Evolutionary conservation across 257 asterid genomes (phyloP), one percentile per base, ranked within the genome.

Genomic region (Handroanthus guayacan): DNA sequence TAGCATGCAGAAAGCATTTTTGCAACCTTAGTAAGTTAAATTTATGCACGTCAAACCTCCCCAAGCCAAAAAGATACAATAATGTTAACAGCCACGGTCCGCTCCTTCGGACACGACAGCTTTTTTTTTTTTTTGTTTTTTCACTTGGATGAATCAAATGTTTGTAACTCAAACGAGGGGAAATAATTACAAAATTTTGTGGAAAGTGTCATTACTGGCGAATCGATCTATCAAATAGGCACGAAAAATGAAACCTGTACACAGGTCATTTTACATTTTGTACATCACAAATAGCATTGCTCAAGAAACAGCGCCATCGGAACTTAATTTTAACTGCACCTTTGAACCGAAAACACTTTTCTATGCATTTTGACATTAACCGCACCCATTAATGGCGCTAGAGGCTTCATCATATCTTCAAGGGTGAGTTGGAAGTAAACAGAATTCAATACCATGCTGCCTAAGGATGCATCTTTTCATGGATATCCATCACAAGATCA

Each of bases 401-500:
- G 71, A 34, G 74, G 70, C 56, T 39, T 45, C n/a, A 61, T 72
- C 31, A 25, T 52, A 66, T 69, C 52, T 54, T 67, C 38, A 67
- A 5, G 44, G 25, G 66, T 62, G 60, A 77, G 65, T 63, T 43
- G 36, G 20, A 71, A 69, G 37, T 18, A 69, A 76, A 55, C 3
- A 51, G 68, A 57, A 25, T 38, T 62, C 50, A 73, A 56, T 77
- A 57, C 79, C 84, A 83, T 65, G 76, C 84, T 70, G 86, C 72
- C 82, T 87, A 79, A 63, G 75, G 56, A 3, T 41, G 89, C 74
- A 82, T 71, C 82, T 86, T 87, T 75, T 89, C 86, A 71, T 88
- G 98, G 76, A 90, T 87, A 81, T 95, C 97, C 82, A 78, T 57
- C 82, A 93, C 87, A 41, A 91, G 66, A 51, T 90, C 96, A 55